Evolutionary conservation across 2,329 filamentous ascomycete species (phyloP), one percentile per base, ranked within the genome.

Genomic region (Fusarium devonianum): DNA sequence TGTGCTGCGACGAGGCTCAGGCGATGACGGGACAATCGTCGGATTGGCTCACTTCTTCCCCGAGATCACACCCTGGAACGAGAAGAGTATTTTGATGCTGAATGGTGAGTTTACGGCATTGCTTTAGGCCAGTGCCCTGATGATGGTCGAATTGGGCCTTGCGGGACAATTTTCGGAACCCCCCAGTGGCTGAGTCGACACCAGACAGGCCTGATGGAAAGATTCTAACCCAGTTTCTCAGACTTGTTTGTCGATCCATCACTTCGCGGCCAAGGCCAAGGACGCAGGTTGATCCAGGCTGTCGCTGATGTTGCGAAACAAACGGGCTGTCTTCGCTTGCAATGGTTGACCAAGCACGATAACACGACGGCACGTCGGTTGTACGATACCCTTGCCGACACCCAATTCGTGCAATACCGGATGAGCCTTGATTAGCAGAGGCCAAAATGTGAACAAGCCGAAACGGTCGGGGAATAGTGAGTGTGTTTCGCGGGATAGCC

Each of bases 281-380:
- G 55, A 12, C 33, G 51, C 1, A 56, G 43, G 5, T 9, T 59
- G 26, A 59, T 44, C 1, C 28, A 49, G 6, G 51, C 56, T 1
- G 56, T 59, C 2, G 51, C 56, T 0, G 42, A 59, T 3, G 4
- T 53, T n/a, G 56, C 26, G 1, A 56, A 39, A 17, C 30, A 56
- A 13, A 47, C 32, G 41, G 56, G 41, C 0, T 59, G 36, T n/a
- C 18, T 45, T n/a, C 40, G 56, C 14, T 18, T 59, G 10, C 56
- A 59, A 14, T 59, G 56, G 56, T 35, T 59, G 7, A 59, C 56
- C 0, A 59, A 56, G 32, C 46, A 56, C 11, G 56, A 59, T 7
- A 59, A 59, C 16, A 11, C 39, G 5, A 22, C 16, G 5, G 56
- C 56, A 1, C 21, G 56, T 1, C 30, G 39, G 8, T 37, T 59